phyloP scores from a whole-genome alignment of 306 rosid species.

The Castanea crenata region DNA sequence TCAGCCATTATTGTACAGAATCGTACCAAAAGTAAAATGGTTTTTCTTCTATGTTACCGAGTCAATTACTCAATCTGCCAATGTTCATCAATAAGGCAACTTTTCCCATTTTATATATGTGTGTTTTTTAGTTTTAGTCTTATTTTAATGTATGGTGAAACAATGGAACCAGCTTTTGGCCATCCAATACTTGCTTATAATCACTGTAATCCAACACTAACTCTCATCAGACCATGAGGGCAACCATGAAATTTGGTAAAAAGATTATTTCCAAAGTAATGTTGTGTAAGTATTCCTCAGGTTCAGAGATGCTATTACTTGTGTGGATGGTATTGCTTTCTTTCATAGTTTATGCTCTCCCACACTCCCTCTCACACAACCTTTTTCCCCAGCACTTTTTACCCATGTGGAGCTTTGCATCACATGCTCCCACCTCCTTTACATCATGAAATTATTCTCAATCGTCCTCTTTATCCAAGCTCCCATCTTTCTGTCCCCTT shows the following conservation, averaged over 20 bases:
- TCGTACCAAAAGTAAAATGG: neutral
- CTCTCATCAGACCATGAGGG: constrained; percentile 21
- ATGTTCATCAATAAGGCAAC: neutral
- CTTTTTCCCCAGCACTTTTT: constrained; percentile 1
- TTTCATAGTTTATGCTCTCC: constrained; percentile 24
- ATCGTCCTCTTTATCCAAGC: constrained; percentile 19
- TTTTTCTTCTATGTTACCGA: neutral
- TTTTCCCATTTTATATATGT: neutral
- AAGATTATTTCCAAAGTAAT: neutral
- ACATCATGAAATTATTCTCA: constrained; percentile 39
- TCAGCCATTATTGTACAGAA: neutral
- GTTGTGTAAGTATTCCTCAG: neutral
- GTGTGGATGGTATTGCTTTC: constrained; percentile 14
- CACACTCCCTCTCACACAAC: neutral
- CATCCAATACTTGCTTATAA: neutral
- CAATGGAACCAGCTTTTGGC: constrained; percentile 4
- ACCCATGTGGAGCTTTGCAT: constrained; percentile 40
- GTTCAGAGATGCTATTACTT: constrained; percentile 9
- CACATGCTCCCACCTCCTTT: constrained; percentile 51
- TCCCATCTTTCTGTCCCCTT: constrained; percentile 25
- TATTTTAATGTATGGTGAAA: too few relatives aligned
- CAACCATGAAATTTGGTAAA: constrained; percentile 15
- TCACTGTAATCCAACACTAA: constrained; percentile 10
- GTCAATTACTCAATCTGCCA: neutral
- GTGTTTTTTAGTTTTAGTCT: too few relatives aligned